Evolutionary conservation across 148 eudicot genomes (phyloP).

Genomic region (Beta vulgaris): DNA sequence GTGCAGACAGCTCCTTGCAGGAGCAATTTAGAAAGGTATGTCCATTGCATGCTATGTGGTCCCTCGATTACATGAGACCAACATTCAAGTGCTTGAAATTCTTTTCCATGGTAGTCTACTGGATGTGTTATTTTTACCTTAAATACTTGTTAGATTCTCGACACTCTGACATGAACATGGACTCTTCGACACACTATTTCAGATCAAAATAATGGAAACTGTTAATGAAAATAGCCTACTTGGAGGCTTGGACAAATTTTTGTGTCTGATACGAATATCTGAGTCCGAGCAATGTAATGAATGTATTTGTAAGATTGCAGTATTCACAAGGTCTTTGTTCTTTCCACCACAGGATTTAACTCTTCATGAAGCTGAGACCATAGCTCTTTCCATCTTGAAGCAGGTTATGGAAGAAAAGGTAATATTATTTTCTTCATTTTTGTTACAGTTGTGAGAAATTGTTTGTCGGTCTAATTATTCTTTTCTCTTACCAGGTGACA

Average conservation of each 20-base stretch:
- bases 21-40: conserved; percentile 40
- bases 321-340: conserved; percentile 3
- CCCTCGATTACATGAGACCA: background rate
- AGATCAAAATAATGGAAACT: no score
- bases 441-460: background rate
- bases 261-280: no score
- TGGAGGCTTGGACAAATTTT: no score
- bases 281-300: background rate
- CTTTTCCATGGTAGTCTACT: no score
- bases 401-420: conserved; percentile 99
- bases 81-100: no score
- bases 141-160: no score
- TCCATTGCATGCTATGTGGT: background rate
- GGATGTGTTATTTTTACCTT: no score
- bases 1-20: conserved; percentile 50
- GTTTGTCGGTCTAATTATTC: background rate
- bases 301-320: background rate
- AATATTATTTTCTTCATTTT: background rate
- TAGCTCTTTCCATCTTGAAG: conserved; percentile 93
- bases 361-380: conserved; percentile 85
- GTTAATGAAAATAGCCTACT: no score
- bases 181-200: no score
- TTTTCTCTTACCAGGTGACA: conserved; percentile 59
- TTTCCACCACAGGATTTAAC: conserved; percentile 63
- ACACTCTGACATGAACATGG: no score